phyloP scores from a whole-genome alignment of 2,329 filamentous ascomycete species.

The Blastomyces gilchristii region DNA sequence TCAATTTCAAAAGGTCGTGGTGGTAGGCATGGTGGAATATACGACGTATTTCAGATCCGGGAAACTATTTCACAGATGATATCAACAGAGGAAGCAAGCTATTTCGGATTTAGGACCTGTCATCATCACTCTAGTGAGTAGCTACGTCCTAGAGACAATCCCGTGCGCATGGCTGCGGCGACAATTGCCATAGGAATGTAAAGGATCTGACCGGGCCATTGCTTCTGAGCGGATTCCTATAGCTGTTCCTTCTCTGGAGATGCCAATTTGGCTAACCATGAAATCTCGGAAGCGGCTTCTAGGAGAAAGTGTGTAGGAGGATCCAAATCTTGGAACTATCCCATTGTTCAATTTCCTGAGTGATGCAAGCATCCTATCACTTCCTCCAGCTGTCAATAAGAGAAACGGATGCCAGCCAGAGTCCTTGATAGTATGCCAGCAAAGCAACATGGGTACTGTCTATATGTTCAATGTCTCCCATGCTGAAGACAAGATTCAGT shows the following conservation, averaged over 20 bases:
- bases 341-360: not conserved
- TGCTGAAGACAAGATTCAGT: not conserved
- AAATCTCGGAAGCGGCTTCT: not conserved
- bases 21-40: not conserved
- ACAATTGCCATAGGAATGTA: not conserved
- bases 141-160: not conserved
- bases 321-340: not conserved
- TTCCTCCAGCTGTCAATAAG: not conserved
- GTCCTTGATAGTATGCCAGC: not conserved
- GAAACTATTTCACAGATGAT: not conserved
- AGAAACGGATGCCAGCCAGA: not conserved
- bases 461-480: not conserved
- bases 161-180: too few species aligned
- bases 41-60: not conserved
- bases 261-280: not conserved
- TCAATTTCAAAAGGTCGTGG: not conserved
- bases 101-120: not conserved
- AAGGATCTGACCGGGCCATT: not conserved
- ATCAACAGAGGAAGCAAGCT: not conserved
- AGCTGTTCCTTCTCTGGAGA: not conserved
- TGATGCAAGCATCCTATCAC: not conserved
- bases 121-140: not conserved
- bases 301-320: not conserved
- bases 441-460: not conserved
- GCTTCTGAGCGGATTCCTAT: not conserved